These are phyloP conservation scores for Cydonia oblonga DNA, from an alignment of 331 rosid species.

Conservation along the genomic window DNA sequence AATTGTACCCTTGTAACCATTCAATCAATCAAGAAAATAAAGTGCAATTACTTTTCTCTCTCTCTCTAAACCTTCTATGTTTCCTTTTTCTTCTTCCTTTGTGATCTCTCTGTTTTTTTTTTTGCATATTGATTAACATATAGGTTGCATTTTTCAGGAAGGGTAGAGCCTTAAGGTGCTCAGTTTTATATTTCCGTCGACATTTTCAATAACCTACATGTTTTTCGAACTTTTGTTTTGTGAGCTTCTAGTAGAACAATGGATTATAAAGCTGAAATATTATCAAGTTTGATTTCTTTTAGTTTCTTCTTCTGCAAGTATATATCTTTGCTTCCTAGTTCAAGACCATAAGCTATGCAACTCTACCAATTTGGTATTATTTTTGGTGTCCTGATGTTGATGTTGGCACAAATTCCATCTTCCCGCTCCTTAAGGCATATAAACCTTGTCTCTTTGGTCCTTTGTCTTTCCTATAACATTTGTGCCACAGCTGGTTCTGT, in stretches of 20 bases:
- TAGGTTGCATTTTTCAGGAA: slow-evolving; percentile 40
- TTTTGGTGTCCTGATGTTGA: neutral
- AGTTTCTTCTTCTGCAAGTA: neutral
- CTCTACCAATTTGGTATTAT: neutral
- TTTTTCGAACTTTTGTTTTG: neutral
- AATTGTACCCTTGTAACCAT: too few species aligned
- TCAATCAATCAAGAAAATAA: too few species aligned
- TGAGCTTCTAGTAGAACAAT: neutral
- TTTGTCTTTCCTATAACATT: neutral
- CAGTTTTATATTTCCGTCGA: slow-evolving; percentile 19
- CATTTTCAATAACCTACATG: neutral
- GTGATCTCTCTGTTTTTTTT: too few species aligned
- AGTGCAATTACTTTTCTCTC: too few species aligned
- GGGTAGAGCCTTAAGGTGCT: slow-evolving; percentile 40
- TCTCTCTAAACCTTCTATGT: too few species aligned
- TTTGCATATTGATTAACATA: too few species aligned
- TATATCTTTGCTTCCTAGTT: neutral
- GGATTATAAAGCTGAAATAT: neutral
- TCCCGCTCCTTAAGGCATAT: slow-evolving; percentile 9
- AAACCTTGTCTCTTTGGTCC: slow-evolving; percentile 3
- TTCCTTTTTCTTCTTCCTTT: too few species aligned
- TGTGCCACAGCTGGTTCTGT: neutral
- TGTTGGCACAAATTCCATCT: slow-evolving; percentile 14
- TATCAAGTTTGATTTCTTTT: too few species aligned
- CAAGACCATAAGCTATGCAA: neutral